Percentiles rank a stretch among this genome's conserved stretches.
Conservation (phyloP, 2,329 filamentous ascomycete genomes). For the Tolypocladium ophioglossoides region DNA sequence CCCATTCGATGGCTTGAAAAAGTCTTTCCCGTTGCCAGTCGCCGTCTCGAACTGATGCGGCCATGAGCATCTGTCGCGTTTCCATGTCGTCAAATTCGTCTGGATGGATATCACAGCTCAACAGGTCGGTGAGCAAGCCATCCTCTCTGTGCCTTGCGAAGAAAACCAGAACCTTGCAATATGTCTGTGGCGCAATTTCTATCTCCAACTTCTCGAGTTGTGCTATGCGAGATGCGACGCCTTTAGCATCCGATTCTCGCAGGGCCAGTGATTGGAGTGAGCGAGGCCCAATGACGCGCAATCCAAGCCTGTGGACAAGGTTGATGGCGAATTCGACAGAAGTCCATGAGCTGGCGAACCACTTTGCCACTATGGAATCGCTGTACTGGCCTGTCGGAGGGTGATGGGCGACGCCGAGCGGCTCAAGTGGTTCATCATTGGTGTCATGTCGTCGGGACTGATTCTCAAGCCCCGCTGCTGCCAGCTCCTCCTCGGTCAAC, state of each 20-base stretch:
- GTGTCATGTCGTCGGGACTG: not conserved
- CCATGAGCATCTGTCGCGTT: conserved; percentile 27
- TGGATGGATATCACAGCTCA: conserved; percentile 42
- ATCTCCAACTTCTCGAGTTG: conserved; percentile 54
- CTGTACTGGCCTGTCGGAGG: conserved; percentile 12
- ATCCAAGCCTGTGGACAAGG: conserved; percentile 58
- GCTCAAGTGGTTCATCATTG: not conserved
- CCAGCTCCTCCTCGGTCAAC: conserved; percentile 27
- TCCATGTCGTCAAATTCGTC: conserved; percentile 41
- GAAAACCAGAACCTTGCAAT: conserved; percentile 52
- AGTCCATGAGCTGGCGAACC: conserved; percentile 66
- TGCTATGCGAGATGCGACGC: conserved; percentile 47
- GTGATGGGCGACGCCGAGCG: not conserved
- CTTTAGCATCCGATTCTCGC: conserved; percentile 45
- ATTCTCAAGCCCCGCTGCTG: conserved; percentile 6
- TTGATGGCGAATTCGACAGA: conserved; percentile 62
- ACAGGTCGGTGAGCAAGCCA: conserved; percentile 31
- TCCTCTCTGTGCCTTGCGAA: conserved; percentile 50
- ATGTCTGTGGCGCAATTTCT: conserved; percentile 49
- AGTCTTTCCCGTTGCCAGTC: conserved; percentile 32
- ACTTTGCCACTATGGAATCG: conserved; percentile 58
- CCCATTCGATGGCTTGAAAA: conserved; percentile 29
- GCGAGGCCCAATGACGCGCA: conserved; percentile 62
- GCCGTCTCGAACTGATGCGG: conserved; percentile 15
- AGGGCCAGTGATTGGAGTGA: conserved; percentile 69